Percentiles rank a stretch among this genome's conserved stretches.
These are phyloP conservation scores for Penstemon davidsonii DNA, from an alignment of 257 asterid genomes.

Conservation along the genomic window DNA sequence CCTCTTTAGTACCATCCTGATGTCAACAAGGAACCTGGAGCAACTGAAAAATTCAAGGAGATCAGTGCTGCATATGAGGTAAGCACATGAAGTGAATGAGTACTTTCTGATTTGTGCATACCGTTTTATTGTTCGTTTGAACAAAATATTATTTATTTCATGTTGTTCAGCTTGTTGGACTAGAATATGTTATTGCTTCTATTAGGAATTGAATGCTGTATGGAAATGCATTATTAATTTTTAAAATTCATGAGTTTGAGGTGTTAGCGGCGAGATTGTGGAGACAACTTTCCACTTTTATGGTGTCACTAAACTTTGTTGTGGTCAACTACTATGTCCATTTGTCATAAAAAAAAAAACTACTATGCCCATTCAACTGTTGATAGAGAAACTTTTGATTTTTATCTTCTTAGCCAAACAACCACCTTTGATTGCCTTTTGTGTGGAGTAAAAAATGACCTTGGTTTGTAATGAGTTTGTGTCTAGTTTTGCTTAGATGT, in stretches of 20 bases:
- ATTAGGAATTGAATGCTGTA: background rate
- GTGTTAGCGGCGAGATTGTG: background rate
- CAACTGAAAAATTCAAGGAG: constrained; percentile 95
- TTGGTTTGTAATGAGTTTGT: background rate
- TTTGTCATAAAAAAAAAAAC: background rate
- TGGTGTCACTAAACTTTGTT: background rate
- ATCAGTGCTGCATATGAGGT: constrained; percentile 99
- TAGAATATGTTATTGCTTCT: background rate
- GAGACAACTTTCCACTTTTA: background rate
- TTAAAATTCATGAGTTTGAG: constrained; percentile 14
- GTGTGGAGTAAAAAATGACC: constrained; percentile 11
- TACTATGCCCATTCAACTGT: constrained; percentile 1
- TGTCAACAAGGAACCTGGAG: constrained; percentile 94
- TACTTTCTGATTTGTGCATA: constrained; percentile 13
- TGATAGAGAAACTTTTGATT: background rate
- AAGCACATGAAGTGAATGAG: constrained; percentile 31
- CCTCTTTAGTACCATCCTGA: constrained; percentile 83
- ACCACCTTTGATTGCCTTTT: background rate
- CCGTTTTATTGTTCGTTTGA: constrained; percentile 21
- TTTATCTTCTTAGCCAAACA: constrained; percentile 1
- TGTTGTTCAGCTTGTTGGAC: constrained; percentile 20
- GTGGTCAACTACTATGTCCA: background rate
- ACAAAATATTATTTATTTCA: background rate
- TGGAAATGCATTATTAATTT: background rate
- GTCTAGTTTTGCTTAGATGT: constrained; percentile 6